Evolutionary conservation across 2,329 filamentous ascomycete genomes (phyloP).

Genomic region (Pyrenophora tritici-repentis): DNA sequence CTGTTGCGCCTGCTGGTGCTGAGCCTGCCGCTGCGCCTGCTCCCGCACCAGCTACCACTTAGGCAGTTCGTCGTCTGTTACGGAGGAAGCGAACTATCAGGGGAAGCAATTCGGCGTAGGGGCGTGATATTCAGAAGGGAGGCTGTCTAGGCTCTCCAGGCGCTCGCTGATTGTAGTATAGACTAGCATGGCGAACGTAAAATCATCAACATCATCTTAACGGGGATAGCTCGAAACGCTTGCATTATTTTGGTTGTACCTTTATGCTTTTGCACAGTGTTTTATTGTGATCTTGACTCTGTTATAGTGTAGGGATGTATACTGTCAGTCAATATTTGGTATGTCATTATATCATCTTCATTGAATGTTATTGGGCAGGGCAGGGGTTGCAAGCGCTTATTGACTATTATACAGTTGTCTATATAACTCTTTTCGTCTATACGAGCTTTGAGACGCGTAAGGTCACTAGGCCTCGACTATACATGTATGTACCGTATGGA

Average conservation of each 20-base stretch:
- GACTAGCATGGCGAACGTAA: conserved; percentile 8
- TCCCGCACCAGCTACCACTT: conserved; percentile 48
- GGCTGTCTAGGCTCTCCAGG: neutral
- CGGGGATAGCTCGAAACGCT: neutral
- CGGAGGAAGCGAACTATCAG: neutral
- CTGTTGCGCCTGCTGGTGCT: conserved; percentile 9
- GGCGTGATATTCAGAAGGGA: conserved; percentile 2
- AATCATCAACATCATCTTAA: conserved; percentile 1
- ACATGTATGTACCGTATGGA: too few species aligned
- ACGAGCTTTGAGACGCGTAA: too few species aligned
- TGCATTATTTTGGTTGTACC: conserved; percentile 7
- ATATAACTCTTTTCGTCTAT: neutral
- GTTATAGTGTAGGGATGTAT: neutral
- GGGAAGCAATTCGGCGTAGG: conserved; percentile 4
- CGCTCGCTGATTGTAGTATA: conserved; percentile 5
- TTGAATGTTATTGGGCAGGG: too few species aligned
- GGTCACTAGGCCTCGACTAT: too few species aligned
- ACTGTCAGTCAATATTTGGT: too few species aligned
- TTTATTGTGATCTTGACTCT: neutral
- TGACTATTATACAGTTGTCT: too few species aligned
- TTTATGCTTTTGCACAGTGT: neutral
- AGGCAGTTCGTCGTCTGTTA: neutral
- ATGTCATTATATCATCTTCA: too few species aligned
- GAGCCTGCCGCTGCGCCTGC: conserved; percentile 23
- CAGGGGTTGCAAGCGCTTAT: too few species aligned